Percentiles rank a stretch among this genome's conserved stretches.
Conservation (phyloP, 2,329 filamentous ascomycete species). For the Eutypa lata region DNA sequence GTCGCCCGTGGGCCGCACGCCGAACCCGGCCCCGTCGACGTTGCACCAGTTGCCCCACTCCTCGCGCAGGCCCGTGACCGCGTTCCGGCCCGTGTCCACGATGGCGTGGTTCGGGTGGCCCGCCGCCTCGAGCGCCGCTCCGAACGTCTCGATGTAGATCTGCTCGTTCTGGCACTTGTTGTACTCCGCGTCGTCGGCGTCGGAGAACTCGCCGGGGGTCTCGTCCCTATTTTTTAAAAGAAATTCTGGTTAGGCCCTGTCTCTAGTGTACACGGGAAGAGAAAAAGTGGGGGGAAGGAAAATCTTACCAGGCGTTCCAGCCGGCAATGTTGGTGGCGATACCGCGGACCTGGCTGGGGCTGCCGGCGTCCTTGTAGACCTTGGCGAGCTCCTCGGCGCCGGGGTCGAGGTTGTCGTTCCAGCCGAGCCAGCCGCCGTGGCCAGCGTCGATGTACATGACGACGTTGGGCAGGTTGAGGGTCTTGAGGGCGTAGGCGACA, state of each 20-base stretch:
- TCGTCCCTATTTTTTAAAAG: slow-evolving; percentile 22
- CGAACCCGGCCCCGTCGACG: slow-evolving; percentile 55
- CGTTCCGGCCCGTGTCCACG: slow-evolving; percentile 32
- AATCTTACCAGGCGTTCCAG: slow-evolving; percentile 51
- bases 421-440: slow-evolving; percentile 59
- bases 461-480: slow-evolving; percentile 55
- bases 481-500: slow-evolving; percentile 49
- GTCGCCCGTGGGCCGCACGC: slow-evolving; percentile 50
- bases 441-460: slow-evolving; percentile 59
- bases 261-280: background rate
- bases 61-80: slow-evolving; percentile 47
- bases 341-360: slow-evolving; percentile 50
- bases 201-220: slow-evolving; percentile 28
- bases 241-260: background rate
- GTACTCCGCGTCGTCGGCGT: slow-evolving; percentile 36
- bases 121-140: slow-evolving; percentile 53
- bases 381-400: slow-evolving; percentile 47
- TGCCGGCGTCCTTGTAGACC: slow-evolving; percentile 51
- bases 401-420: slow-evolving; percentile 51
- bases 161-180: slow-evolving; percentile 53
- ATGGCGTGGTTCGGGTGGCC: slow-evolving; percentile 41
- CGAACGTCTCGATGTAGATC: slow-evolving; percentile 64
- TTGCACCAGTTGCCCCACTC: slow-evolving; percentile 64
- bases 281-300: slow-evolving; percentile 6
- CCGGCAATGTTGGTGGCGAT: slow-evolving; percentile 57